Base-by-base conservation (phyloP, 345 rosid genomes). In the Luvunga scandens region DNA sequence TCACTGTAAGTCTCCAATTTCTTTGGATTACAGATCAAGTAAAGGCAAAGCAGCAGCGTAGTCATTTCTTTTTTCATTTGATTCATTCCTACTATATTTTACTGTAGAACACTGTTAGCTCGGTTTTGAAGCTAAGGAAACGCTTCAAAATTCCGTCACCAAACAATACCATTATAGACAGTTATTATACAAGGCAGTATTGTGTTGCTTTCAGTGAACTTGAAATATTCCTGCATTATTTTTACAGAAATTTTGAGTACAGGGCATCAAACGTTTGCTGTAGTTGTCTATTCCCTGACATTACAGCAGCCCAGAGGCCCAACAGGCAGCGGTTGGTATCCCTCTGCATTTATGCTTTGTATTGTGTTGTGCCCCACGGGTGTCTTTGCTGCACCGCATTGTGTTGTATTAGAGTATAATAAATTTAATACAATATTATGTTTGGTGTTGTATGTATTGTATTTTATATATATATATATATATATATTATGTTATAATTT, bases 81-180 rank as follows among this genome's bases (percentile, higher is more conserved):
- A 56, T 72, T 22, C 30, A 33, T 21, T 72, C n/a, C 2, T 28
- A 56, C 9, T 7, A 71, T 55, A 21, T 5, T 30, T 28, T 21
- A 30, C 42, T 53, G 21, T 13, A 63, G 22, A 28, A 63, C 34
- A 64, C 0, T 27, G 21, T 39, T 74, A 62, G 56, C 77, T 62
- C 18, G 30, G 45, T 74, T 48, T 13, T 28, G 69, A 45, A 64
- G 61, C n/a, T 12, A 63, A 28, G 45, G 30, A 75, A 45, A 75
- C 39, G 7, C 59, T 73, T 61, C 38, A 73, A 39, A 61, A 61
- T 45, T 73, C 68, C 10, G 77, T 61, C 30, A 73, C 77, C 66
- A 60, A 63, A 75, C 21, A 18, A 53, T 18, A 5, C 8, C 18
- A 53, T 16, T 53, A 16, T 50, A 18, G 56, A 42, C 12, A 42